Evolutionary conservation across 2,329 filamentous ascomycete genomes (phyloP).

Genomic region (Epichloe gansuensis): DNA sequence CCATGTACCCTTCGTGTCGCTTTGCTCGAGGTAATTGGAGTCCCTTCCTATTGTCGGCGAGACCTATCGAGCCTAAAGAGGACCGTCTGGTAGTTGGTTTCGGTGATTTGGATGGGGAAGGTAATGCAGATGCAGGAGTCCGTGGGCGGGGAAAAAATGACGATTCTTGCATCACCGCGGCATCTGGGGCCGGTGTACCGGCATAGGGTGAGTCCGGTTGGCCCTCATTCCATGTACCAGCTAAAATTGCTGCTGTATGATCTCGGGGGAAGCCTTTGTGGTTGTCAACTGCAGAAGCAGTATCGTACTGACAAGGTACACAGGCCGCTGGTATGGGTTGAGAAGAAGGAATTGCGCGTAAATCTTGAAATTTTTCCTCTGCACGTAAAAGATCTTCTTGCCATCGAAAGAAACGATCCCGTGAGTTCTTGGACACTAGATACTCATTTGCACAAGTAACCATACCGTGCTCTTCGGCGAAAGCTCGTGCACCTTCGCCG

Average conservation of each 20-base stretch:
- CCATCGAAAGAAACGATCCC: constrained; percentile 72
- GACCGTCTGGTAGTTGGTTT: not conserved
- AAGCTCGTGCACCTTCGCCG: constrained; percentile 73
- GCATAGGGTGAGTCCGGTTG: constrained; percentile 44
- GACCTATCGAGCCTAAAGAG: not conserved
- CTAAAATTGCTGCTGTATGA: constrained; percentile 41
- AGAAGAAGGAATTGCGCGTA: constrained; percentile 8
- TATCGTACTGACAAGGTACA: constrained; percentile 22
- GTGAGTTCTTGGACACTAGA: constrained; percentile 67
- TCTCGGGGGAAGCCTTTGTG: constrained; percentile 24
- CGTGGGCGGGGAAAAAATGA: constrained; percentile 4
- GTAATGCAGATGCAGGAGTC: not conserved
- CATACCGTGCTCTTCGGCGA: constrained; percentile 69
- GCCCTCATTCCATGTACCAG: constrained; percentile 49
- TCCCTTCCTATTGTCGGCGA: not conserved
- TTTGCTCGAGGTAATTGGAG: not conserved
- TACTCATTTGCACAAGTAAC: constrained; percentile 58
- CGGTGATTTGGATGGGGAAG: not conserved
- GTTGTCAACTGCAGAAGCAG: constrained; percentile 15
- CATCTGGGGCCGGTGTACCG: constrained; percentile 16
- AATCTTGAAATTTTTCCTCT: constrained; percentile 30
- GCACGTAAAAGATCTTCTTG: constrained; percentile 54
- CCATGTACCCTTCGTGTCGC: not conserved
- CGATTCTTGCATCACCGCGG: constrained; percentile 8
- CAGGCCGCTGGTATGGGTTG: constrained; percentile 10